These are phyloP conservation scores for Wickerhamiella lipophila DNA, from an alignment of 805 yeast species.

Conservation along the genomic window DNA sequence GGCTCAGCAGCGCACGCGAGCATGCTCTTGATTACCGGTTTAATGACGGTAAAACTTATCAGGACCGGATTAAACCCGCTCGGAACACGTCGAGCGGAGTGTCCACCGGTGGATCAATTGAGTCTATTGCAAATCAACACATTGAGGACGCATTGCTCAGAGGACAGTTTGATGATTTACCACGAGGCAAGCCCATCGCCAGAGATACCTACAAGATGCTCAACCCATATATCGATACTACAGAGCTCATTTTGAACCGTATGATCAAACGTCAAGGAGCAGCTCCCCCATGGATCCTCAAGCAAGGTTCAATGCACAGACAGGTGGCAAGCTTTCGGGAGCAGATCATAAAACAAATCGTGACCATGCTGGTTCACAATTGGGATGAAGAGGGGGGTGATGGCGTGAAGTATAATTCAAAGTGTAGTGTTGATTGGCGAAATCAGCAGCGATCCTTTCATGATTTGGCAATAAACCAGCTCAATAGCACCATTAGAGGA, in stretches of 20 bases:
- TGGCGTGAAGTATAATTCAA: neutral
- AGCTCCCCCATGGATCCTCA: constrained; percentile 83
- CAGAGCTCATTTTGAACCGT: constrained; percentile 68
- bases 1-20: constrained; percentile 52
- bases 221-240: constrained; percentile 49
- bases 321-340: constrained; percentile 39
- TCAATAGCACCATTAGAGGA: constrained; percentile 42
- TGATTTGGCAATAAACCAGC: constrained; percentile 27
- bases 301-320: constrained; percentile 44
- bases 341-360: constrained; percentile 22
- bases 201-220: constrained; percentile 27
- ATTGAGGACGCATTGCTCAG: constrained; percentile 61
- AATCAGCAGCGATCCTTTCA: constrained; percentile 26
- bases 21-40: constrained; percentile 49
- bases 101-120: constrained; percentile 29
- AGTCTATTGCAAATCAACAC: constrained; percentile 57
- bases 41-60: constrained; percentile 26
- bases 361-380: constrained; percentile 24
- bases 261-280: constrained; percentile 62
- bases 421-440: constrained; percentile 31
- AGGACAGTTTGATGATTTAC: constrained; percentile 53
- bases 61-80: constrained; percentile 14
- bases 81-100: constrained; percentile 14
- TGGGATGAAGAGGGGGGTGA: neutral
- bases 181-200: constrained; percentile 51